Base-by-base conservation (phyloP, 2,329 filamentous ascomycete species). In the Exophiala phaeomuriformis region DNA sequence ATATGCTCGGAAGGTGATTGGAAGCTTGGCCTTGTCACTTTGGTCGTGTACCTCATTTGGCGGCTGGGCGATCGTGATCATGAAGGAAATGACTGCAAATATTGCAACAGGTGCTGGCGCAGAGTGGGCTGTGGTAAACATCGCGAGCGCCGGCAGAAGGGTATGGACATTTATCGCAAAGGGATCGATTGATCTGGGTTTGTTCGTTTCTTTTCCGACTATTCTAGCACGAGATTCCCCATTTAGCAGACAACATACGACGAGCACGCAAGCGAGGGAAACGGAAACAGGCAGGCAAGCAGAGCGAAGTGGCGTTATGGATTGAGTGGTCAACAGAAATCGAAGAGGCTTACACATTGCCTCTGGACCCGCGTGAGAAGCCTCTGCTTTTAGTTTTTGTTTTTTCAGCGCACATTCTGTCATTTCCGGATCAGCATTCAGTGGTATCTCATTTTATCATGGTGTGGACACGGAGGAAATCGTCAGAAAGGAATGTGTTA, bases 1-100 rank as follows among this genome's bases (percentile, higher is more conserved):
- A 74, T 64, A 74, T 75, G 72, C 71, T 74, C 67, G 72, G 72
- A 59, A 70, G 72, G 56, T 75, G 66, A 68, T 47, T 31, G 29
- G 28, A 4, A 42, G 3, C 32, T 12, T 5, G 29, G 32, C 5
- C 43, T 30, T n/a, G 10, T n/a, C 9, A 39, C 36, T n/a, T 5
- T 4, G 10, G 10, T 39, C 36, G 4, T n/a, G 36, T 39, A 39
- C 36, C 10, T n/a, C 19, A 12, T 4, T 5, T n/a, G 36, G 36
- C 4, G 36, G 36, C 10, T 39, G 7, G 12, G 10, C 19, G 36
- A 39, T 39, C 19, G 5, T 39, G 7, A 39, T 39, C 6, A n/a
- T 5, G 36, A 12, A 39, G 6, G 36, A 4, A 5, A 8, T n/a
- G 5, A n/a, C 10, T 39, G n/a, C 39, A 10, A 10, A 35, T 35